Evolutionary conservation across 192 early-diverging fungal genomes (phyloP).

Genomic region (Chytriomyces confervae): DNA sequence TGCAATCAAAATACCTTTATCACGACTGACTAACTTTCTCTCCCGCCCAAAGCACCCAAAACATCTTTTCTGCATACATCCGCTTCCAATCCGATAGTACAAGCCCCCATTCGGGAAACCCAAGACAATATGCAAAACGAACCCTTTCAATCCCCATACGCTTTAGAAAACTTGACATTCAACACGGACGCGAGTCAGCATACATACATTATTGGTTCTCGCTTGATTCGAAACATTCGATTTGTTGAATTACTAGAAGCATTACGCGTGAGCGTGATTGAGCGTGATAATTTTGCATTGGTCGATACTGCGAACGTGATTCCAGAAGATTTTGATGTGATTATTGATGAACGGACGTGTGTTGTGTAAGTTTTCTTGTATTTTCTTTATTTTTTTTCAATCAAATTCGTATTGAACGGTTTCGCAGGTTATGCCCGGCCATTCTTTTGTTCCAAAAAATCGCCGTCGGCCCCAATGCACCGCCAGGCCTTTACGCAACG

Average conservation of each 20-base stretch:
- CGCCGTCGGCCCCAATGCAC: neutral
- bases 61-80: too few species aligned
- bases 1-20: too few species aligned
- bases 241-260: conserved; percentile 28
- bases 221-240: conserved; percentile 9
- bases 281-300: conserved; percentile 23
- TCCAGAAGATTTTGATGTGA: conserved; percentile 38
- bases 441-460: conserved; percentile 15
- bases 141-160: neutral
- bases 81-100: too few species aligned
- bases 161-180: neutral
- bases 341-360: conserved; percentile 44
- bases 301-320: neutral
- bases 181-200: neutral
- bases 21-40: too few species aligned
- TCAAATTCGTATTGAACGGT: too few species aligned
- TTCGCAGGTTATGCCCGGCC: conserved; percentile 4
- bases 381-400: neutral
- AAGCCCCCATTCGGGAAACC: too few species aligned
- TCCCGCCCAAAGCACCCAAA: too few species aligned
- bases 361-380: conserved; percentile 41
- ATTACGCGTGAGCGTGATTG: conserved; percentile 30
- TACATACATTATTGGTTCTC: conserved; percentile 33
- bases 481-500: conserved; percentile 9
- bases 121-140: neutral